A percentile compares a stretch with the other conserved stretches of the same genome.
Evolutionary conservation across 192 early-diverging fungal genomes (phyloP).

Genomic region (Coemansia asiatica): DNA sequence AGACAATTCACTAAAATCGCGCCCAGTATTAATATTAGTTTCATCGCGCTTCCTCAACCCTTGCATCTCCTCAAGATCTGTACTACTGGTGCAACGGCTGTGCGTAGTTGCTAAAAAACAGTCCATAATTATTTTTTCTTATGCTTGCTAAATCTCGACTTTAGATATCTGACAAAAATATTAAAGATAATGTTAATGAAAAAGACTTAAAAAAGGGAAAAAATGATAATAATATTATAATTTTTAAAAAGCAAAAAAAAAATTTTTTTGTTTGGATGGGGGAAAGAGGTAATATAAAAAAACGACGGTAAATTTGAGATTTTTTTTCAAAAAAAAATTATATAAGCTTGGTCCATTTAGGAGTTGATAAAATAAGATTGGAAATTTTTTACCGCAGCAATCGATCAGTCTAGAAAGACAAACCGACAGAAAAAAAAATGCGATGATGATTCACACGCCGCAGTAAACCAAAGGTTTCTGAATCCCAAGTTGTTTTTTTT

Average conservation of each 20-base stretch:
- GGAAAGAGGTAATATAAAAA: not conserved
- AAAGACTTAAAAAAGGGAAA: not conserved
- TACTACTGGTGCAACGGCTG: not conserved
- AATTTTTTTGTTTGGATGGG: not conserved
- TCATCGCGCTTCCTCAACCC: not conserved
- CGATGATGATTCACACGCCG: too few species aligned
- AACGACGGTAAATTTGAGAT: not conserved
- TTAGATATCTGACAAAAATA: too few species aligned
- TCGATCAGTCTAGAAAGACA: too few species aligned
- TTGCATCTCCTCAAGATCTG: not conserved
- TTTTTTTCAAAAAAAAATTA: not conserved
- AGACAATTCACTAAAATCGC: slow-evolving; percentile 17
- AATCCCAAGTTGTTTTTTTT: too few species aligned
- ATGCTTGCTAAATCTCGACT: too few species aligned
- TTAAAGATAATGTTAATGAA: not conserved
- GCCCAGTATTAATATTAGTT: slow-evolving; percentile 1
- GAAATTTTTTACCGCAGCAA: not conserved
- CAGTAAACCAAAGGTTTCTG: too few species aligned
- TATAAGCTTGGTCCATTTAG: not conserved
- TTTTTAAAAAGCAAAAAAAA: not conserved
- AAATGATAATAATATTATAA: not conserved
- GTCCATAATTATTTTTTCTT: not conserved
- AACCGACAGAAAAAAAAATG: too few species aligned
- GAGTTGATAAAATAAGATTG: too few species aligned
- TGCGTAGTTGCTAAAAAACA: slow-evolving; percentile 3